Conservation (phyloP, 1,284 basidiomycete genomes). For the Cystobasidiaceae sp. region DNA sequence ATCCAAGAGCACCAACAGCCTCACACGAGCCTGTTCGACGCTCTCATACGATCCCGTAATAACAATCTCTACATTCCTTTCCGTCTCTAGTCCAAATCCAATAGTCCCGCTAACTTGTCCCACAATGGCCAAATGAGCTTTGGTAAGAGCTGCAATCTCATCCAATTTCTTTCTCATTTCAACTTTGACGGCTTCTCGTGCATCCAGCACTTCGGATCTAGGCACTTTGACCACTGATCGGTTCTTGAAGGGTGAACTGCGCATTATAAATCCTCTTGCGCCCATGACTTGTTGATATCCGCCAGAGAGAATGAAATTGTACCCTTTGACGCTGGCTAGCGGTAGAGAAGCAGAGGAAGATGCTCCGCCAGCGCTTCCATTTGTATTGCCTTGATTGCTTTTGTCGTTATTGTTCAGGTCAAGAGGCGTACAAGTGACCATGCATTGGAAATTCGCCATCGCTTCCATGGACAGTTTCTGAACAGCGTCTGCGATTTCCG, state of each 20-base stretch:
- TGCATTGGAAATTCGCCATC: slow-evolving; percentile 19
- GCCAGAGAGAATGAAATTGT: slow-evolving; percentile 83
- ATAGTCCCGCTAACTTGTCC: slow-evolving; percentile 44
- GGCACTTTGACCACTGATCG: slow-evolving; percentile 80
- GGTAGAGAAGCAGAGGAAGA: too few relatives aligned
- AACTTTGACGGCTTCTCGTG: slow-evolving; percentile 75
- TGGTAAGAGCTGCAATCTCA: slow-evolving; percentile 81
- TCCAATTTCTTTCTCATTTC: slow-evolving; percentile 83
- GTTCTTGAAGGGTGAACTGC: slow-evolving; percentile 84
- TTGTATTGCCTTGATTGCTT: neutral
- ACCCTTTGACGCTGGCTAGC: slow-evolving; percentile 42
- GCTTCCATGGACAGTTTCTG: slow-evolving; percentile 25
- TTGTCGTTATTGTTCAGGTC: neutral
- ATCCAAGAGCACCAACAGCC: slow-evolving; percentile 87
- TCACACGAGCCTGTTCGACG: slow-evolving; percentile 84
- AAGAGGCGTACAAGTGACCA: slow-evolving; percentile 16
- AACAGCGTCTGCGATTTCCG: slow-evolving; percentile 7
- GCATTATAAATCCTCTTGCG: slow-evolving; percentile 78
- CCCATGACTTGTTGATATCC: slow-evolving; percentile 88
- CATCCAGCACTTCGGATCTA: slow-evolving; percentile 85
- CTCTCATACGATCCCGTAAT: slow-evolving; percentile 79
- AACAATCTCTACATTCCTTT: slow-evolving; percentile 85
- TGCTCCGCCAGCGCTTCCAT: too few relatives aligned
- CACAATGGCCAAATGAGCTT: slow-evolving; percentile 76
- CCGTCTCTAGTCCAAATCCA: slow-evolving; percentile 74